Conservation (phyloP, 495 filamentous ascomycete genomes). For the Penicillium canescens region DNA sequence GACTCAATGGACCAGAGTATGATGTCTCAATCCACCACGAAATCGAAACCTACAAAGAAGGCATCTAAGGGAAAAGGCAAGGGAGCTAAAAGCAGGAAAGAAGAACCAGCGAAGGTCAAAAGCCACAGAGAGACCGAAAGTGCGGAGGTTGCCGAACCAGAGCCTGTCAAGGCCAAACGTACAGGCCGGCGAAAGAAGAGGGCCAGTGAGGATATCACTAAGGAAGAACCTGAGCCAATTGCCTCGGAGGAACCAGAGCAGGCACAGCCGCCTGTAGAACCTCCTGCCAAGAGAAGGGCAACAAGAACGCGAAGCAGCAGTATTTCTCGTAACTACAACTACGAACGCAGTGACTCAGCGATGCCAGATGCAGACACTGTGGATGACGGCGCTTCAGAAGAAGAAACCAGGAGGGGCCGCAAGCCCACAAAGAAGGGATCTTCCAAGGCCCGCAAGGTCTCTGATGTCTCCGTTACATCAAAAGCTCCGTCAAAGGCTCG, state of each 20-base stretch:
- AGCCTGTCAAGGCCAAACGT: constrained; percentile 43
- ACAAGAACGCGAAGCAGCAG: constrained; percentile 52
- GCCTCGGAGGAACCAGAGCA: constrained; percentile 17
- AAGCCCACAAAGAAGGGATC: constrained; percentile 45
- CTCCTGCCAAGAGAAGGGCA: constrained; percentile 67
- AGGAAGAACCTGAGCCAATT: constrained; percentile 36
- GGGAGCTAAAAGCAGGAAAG: constrained; percentile 54
- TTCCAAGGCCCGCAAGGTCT: constrained; percentile 53
- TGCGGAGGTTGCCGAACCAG: constrained; percentile 26
- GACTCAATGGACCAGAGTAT: constrained; percentile 66
- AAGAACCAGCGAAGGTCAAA: constrained; percentile 55
- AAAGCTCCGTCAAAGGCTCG: constrained; percentile 37
- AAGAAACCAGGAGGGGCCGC: constrained; percentile 37
- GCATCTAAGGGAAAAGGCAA: constrained; percentile 40
- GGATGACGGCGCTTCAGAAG: constrained; percentile 22
- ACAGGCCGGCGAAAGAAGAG: constrained; percentile 62
- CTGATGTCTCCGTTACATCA: constrained; percentile 49
- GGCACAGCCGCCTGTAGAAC: constrained; percentile 44
- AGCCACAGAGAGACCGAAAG: constrained; percentile 33
- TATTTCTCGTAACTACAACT: constrained; percentile 22
- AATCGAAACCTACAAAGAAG: constrained; percentile 55
- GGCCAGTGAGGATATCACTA: constrained; percentile 59
- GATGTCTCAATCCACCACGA: constrained; percentile 53
- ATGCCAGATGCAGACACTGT: constrained; percentile 24
- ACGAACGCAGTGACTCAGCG: constrained; percentile 17